Base-by-base conservation (phyloP, 306 rosid genomes). In the Dicorynia guianensis region DNA sequence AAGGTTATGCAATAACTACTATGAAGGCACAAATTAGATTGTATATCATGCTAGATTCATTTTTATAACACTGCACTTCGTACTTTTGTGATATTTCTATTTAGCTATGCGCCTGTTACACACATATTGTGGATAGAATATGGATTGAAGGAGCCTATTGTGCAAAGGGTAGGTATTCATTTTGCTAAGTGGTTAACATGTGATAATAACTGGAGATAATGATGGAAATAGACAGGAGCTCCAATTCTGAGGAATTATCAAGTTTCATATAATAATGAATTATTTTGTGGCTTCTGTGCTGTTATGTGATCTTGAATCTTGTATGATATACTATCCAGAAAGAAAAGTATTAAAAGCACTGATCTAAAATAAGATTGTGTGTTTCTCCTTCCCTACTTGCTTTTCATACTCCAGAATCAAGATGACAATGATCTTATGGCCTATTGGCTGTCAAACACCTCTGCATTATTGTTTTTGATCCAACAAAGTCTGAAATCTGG, bases 361-460 rank as follows among this genome's bases (percentile, higher is more conserved):
- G 58, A 5, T 77, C 57, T 33, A 19, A 20, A 57, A 43, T 76
- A 59, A 65, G 53, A 19, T 18, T 8, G 19, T 75, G 64, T 74
- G n/a, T 63, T 83, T 36, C 59, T 36, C 80, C 63, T 62, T 74
- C 67, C 13, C 71, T 36, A 5, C 72, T 69, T 49, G 14, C 80
- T 49, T 77, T 38, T 49, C 46, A 68, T 60, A 48, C 14, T 80
- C 11, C 97, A 96, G 99, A 87, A 90, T 81, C 99, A 96, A 86
- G 99, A 96, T 68, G 88, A 89, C 88, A 90, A 90, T 72, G 89
- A 93, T 69, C 98, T 87, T 77, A 91, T 96, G 91, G 97, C 98
- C 56, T 96, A 96, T 87, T 96, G 99, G 99, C 74, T 96, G 70
- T 90, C 99, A 78, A 96, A 96, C 82, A 84, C 97, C 7, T 93